These are phyloP conservation scores for Pythium graminicola DNA, from an alignment of 352 stramenopile species.

Conservation along the genomic window DNA sequence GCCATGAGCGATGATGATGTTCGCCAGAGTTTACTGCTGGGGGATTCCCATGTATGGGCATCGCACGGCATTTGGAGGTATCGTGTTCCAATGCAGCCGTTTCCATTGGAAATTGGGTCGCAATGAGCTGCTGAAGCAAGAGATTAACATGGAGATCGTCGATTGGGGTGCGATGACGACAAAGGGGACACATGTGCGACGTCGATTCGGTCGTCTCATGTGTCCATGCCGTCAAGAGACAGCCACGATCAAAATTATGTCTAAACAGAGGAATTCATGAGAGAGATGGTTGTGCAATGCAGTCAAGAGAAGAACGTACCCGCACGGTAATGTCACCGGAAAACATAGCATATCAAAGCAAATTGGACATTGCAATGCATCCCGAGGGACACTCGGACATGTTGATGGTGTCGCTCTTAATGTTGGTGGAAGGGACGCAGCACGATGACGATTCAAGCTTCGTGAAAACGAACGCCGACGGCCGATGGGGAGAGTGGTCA, in stretches of 20 bases:
- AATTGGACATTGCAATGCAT: slow-evolving; percentile 62
- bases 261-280: slow-evolving; percentile 27
- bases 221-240: slow-evolving; percentile 58
- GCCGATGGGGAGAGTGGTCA: too few species aligned
- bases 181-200: slow-evolving; percentile 60
- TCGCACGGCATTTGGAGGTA: slow-evolving; percentile 27
- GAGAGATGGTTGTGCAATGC: not conserved
- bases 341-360: slow-evolving; percentile 76
- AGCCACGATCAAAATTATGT: slow-evolving; percentile 81
- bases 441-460: too few species aligned
- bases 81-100: slow-evolving; percentile 28
- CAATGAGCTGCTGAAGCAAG: slow-evolving; percentile 55
- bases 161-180: slow-evolving; percentile 33
- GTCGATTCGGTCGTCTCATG: slow-evolving; percentile 30
- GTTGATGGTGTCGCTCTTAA: too few species aligned
- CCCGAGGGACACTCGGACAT: too few species aligned
- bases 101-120: slow-evolving; percentile 48
- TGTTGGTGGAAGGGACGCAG: too few species aligned
- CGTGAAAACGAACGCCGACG: too few species aligned
- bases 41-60: too few species aligned
- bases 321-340: slow-evolving; percentile 64
- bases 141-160: slow-evolving; percentile 58
- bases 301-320: slow-evolving; percentile 25
- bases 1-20: slow-evolving; percentile 30
- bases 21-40: too few species aligned